These are phyloP conservation scores for Rossbeevera mucosa DNA, from an alignment of 768 basidiomycete genomes.

Conservation along the genomic window DNA sequence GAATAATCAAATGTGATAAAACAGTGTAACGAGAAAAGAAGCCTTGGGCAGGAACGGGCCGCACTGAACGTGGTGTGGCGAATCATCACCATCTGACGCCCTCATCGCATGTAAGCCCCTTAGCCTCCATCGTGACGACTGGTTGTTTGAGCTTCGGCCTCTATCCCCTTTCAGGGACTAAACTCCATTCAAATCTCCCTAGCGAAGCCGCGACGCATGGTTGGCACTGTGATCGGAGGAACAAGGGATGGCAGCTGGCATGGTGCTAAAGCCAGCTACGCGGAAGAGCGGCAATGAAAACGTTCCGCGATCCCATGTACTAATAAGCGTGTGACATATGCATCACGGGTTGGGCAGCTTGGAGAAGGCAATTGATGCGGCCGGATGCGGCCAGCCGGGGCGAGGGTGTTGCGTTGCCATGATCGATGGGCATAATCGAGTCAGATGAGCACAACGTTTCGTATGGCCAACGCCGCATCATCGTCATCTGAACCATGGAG, in stretches of 20 bases:
- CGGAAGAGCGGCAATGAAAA: constrained; percentile 24
- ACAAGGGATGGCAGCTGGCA: neutral
- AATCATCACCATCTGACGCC: constrained; percentile 1
- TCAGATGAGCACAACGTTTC: constrained; percentile 18
- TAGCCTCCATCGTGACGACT: neutral
- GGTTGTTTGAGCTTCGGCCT: neutral
- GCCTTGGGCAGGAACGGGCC: neutral
- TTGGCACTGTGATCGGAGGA: constrained; percentile 15
- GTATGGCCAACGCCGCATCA: constrained; percentile 6
- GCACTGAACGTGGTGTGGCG: constrained; percentile 5
- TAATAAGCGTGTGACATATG: neutral
- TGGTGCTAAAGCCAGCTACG: constrained; percentile 5
- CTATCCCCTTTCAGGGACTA: constrained; percentile 8
- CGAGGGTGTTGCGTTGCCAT: constrained; percentile 8
- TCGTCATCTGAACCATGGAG: neutral
- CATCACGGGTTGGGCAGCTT: neutral
- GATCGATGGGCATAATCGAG: constrained; percentile 18
- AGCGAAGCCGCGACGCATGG: constrained; percentile 10
- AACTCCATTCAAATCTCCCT: constrained; percentile 16
- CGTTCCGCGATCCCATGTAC: constrained; percentile 18
- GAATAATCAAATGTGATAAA: neutral
- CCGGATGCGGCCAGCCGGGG: constrained; percentile 6
- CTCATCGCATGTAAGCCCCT: constrained; percentile 5
- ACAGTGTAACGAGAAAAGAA: neutral
- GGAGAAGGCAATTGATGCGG: constrained; percentile 10